Evolutionary conservation across 1,139 yeast species (phyloP), one percentile per base, ranked within the genome.

Genomic region (Protomyces lactucae-debilis): DNA sequence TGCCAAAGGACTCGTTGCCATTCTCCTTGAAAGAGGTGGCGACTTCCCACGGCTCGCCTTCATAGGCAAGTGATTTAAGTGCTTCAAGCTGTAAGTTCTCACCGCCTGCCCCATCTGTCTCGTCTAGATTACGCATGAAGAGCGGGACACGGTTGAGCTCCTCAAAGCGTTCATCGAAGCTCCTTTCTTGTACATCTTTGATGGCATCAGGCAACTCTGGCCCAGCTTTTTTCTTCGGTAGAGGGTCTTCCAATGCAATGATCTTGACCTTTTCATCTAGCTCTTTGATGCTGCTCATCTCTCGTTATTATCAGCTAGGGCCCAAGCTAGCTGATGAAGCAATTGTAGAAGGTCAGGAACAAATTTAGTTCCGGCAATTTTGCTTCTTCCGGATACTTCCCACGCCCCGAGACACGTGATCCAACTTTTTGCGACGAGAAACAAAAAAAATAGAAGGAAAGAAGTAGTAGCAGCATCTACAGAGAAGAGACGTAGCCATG

Each of bases 41-140:
- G 56, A 92, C 79, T 72, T 93, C 99, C 71, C 87, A 85, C 0
- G 98, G 97, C 68, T 90, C 96, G 43, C 99, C 99, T 60, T 93
- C 99, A 73, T 89, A 92, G 0, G 96, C 97, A 71, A 95, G 79
- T 12, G 97, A 93, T 73, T 85, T 86, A 68, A 93, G 80, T 0
- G 99, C 99, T 73, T 93, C 98, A 25, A 95, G 76, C 63, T 84
- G 86, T 4, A 80, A 73, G 71, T 89, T 90, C 55, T 85, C 87
- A 43, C 92, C 95, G 45, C 87, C 89, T 9, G 84, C 87, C 8
- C 89, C 93, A 71, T 87, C 88, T 5, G 85, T 82, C 51, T 85
- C 88, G 71, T 87, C 96, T 36, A 91, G 76, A 71, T 88, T 82
- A 8, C 93, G 91, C 99, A 93, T 95, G 79, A 93, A 95, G 71